These are phyloP conservation scores for Heterobasidion occidentale DNA, from an alignment of 1,284 basidiomycete species.

Conservation along the genomic window DNA sequence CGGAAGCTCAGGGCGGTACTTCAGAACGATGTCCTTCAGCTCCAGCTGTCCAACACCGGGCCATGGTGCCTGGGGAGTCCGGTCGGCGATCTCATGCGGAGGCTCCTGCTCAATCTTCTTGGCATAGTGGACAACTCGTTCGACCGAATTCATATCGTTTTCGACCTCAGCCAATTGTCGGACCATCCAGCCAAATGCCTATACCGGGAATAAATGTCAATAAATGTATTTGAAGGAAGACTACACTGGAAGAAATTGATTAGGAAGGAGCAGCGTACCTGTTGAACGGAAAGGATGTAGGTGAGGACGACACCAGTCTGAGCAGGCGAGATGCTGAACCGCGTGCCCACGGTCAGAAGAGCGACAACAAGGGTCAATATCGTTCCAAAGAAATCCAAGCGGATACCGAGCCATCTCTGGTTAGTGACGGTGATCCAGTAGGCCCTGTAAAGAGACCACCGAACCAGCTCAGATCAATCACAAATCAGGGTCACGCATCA, in stretches of 20 bases:
- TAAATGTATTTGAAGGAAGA: no score
- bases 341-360: constrained; percentile 69
- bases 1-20: constrained; percentile 67
- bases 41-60: constrained; percentile 57
- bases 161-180: constrained; percentile 82
- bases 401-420: constrained; percentile 85
- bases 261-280: constrained; percentile 18
- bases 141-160: constrained; percentile 90
- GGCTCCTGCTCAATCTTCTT: constrained; percentile 74
- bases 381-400: constrained; percentile 80
- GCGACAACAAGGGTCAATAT: constrained; percentile 75
- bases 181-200: constrained; percentile 77
- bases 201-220: not conserved
- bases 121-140: constrained; percentile 78
- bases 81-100: constrained; percentile 54
- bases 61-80: constrained; percentile 58
- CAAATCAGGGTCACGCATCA: not conserved
- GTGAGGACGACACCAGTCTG: constrained; percentile 71
- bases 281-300: constrained; percentile 72
- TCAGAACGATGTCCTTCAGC: constrained; percentile 56
- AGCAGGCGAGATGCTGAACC: constrained; percentile 70
- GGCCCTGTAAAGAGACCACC: constrained; percentile 36
- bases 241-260: no score
- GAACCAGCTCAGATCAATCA: not conserved
- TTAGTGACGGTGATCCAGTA: constrained; percentile 84